These are phyloP conservation scores for Luffa aegyptiaca DNA, from an alignment of 306 rosid genomes.

Conservation along the genomic window DNA sequence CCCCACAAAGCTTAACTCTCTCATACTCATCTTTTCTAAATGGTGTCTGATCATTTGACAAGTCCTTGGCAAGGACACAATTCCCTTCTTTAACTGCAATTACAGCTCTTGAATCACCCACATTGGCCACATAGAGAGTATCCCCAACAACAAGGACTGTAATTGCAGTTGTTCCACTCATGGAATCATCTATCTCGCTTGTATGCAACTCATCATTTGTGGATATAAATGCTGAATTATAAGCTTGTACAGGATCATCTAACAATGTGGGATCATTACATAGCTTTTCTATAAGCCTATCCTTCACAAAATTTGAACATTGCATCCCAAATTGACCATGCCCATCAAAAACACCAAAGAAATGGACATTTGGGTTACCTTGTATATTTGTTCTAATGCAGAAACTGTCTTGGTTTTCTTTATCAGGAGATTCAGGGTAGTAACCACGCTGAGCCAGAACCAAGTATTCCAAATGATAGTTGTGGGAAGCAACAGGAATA, in stretches of 20 bases:
- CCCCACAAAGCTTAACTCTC: conserved; percentile 85
- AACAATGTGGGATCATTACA: conserved; percentile 45
- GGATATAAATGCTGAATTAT: conserved; percentile 48
- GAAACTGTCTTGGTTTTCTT: conserved; percentile 79
- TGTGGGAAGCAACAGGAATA: conserved; percentile 59
- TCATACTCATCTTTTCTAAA: conserved; percentile 85
- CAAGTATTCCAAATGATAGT: conserved; percentile 66
- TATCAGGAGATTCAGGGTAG: conserved; percentile 76
- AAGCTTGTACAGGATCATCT: conserved; percentile 67
- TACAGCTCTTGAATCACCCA: conserved; percentile 90
- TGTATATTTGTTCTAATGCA: conserved; percentile 59
- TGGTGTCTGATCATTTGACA: conserved; percentile 85
- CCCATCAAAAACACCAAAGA: conserved; percentile 95
- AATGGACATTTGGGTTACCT: conserved; percentile 71
- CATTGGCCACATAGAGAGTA: conserved; percentile 77
- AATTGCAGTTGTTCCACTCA: conserved; percentile 96
- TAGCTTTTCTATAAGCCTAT: conserved; percentile 52
- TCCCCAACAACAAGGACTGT: conserved; percentile 75
- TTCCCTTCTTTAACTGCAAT: conserved; percentile 77
- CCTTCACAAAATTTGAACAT: conserved; percentile 77
- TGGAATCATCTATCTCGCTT: conserved; percentile 68
- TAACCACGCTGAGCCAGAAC: conserved; percentile 76
- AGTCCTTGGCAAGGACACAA: conserved; percentile 59
- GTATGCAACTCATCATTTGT: conserved; percentile 54
- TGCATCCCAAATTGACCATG: conserved; percentile 78